These are phyloP conservation scores for Huntiella moniliformis DNA, from an alignment of 2,329 filamentous ascomycete genomes.

Conservation along the genomic window DNA sequence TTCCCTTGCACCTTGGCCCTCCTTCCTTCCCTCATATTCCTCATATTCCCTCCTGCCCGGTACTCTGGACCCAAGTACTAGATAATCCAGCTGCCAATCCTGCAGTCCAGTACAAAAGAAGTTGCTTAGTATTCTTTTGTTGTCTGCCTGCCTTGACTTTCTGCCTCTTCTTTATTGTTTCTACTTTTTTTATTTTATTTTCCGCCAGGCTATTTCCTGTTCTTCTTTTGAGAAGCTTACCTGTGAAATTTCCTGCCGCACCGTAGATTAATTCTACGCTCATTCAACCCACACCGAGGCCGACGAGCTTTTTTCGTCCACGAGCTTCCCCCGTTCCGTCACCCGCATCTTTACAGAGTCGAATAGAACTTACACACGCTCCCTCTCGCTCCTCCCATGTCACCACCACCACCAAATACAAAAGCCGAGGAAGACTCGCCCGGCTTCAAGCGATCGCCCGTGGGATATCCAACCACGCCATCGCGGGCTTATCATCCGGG, in stretches of 20 bases:
- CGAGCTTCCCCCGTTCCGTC: background rate
- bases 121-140: too few relatives aligned
- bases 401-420: too few relatives aligned
- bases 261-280: too few relatives aligned
- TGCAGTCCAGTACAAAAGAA: too few relatives aligned
- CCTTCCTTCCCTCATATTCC: background rate
- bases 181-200: background rate
- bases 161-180: background rate
- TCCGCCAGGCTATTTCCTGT: background rate
- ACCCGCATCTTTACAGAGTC: too few relatives aligned
- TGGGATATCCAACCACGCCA: too few relatives aligned
- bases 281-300: background rate
- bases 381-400: background rate
- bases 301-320: background rate
- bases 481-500: background rate
- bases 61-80: too few relatives aligned
- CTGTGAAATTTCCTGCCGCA: background rate
- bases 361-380: background rate
- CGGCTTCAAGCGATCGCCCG: background rate
- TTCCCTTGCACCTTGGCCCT: background rate
- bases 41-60: background rate
- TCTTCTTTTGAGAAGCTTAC: background rate
- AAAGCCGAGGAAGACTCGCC: too few relatives aligned
- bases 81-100: too few relatives aligned
- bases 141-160: background rate